These are phyloP conservation scores for Chalaropsis thielavioides DNA, from an alignment of 2,329 filamentous ascomycete genomes.

Conservation along the genomic window DNA sequence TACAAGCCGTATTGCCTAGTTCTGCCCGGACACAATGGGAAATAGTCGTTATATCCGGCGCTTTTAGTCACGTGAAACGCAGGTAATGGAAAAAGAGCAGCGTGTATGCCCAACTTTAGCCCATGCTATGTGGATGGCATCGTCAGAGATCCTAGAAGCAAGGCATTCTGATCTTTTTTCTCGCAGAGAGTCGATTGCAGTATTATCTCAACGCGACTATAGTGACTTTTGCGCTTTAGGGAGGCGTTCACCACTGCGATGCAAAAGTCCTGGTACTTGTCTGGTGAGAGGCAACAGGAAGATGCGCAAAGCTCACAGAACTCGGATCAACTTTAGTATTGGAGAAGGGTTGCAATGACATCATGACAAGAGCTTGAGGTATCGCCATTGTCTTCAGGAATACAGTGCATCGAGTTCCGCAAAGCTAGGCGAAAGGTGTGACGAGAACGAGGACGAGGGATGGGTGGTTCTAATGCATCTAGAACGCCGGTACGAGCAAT, in stretches of 20 bases:
- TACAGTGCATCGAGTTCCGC: too few relatives aligned
- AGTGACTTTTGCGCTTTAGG: background rate
- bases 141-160: background rate
- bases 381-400: too few relatives aligned
- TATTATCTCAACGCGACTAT: background rate
- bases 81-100: background rate
- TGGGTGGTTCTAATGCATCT: too few relatives aligned
- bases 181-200: background rate
- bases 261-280: background rate
- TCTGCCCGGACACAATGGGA: background rate
- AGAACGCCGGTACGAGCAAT: too few relatives aligned
- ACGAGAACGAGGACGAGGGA: too few relatives aligned
- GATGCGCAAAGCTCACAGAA: background rate
- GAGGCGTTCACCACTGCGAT: background rate
- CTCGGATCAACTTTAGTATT: background rate
- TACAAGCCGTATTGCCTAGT: background rate
- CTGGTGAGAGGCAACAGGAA: background rate
- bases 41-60: background rate
- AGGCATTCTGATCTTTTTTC: background rate
- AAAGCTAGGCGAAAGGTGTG: too few relatives aligned
- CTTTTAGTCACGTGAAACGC: background rate
- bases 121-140: background rate
- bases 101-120: background rate
- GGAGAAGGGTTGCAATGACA: background rate
- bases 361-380: background rate